Conservation (phyloP, 2,329 filamentous ascomycete genomes). For the Thelonectria rubi region DNA sequence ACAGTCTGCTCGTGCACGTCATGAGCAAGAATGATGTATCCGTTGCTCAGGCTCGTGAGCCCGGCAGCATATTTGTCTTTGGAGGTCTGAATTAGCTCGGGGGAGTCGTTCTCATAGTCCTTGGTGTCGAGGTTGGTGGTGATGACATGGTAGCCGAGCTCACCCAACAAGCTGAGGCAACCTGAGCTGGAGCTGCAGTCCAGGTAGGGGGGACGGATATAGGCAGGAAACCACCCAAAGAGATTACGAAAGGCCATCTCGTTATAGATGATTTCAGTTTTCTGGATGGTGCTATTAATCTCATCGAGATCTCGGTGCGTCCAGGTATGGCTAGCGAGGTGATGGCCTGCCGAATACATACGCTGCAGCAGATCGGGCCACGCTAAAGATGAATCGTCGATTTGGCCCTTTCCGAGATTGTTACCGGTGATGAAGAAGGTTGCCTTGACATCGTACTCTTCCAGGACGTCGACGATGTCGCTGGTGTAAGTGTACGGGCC, state of each 20-base stretch:
- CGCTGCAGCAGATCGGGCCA: conserved; percentile 50
- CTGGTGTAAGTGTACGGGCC: conserved; percentile 54
- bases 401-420: conserved; percentile 50
- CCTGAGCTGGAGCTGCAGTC: conserved; percentile 50
- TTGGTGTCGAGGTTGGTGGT: conserved; percentile 68
- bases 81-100: conserved; percentile 57
- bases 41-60: conserved; percentile 45
- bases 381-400: conserved; percentile 47
- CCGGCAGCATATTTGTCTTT: conserved; percentile 48
- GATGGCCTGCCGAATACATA: conserved; percentile 53
- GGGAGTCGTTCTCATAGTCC: conserved; percentile 62
- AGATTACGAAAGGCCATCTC: conserved; percentile 55
- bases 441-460: conserved; percentile 43
- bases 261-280: conserved; percentile 52
- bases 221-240: conserved; percentile 51
- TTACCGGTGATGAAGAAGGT: conserved; percentile 55
- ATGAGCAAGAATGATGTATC: conserved; percentile 62
- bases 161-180: conserved; percentile 47
- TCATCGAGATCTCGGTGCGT: conserved; percentile 53
- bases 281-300: conserved; percentile 43
- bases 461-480: conserved; percentile 50
- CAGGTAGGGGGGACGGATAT: conserved; percentile 55
- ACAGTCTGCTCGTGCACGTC: conserved; percentile 59
- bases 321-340: conserved; percentile 57
- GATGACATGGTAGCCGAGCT: conserved; percentile 62